A percentile compares a stretch with the other conserved stretches of the same genome.
phyloP scores from a whole-genome alignment of 2,329 filamentous ascomycete genomes.

The Cladosporium austrohemisphaericum region DNA sequence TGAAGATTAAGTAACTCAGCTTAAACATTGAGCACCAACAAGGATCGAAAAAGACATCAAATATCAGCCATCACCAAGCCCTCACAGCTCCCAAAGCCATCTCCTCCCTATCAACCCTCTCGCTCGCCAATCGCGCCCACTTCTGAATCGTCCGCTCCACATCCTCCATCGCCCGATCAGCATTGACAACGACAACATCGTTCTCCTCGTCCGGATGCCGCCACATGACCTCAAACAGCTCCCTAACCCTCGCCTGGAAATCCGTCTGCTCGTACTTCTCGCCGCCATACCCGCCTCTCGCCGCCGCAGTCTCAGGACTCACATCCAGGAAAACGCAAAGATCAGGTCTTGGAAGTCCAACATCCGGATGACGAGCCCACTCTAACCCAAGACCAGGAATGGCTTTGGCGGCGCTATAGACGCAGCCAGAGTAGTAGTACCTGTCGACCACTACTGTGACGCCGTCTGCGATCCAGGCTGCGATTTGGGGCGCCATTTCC shows the following conservation, averaged over 20 bases:
- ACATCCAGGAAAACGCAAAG: constrained; percentile 84
- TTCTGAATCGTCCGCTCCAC: constrained; percentile 42
- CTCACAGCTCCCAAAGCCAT: constrained; percentile 11
- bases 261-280: constrained; percentile 84
- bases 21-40: too few species aligned
- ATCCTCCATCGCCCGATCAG: constrained; percentile 48
- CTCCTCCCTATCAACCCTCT: constrained; percentile 15
- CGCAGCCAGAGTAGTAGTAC: constrained; percentile 91
- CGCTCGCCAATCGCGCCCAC: constrained; percentile 20
- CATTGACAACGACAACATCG: constrained; percentile 55
- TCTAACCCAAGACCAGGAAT: constrained; percentile 64
- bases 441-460: constrained; percentile 81
- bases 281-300: constrained; percentile 78
- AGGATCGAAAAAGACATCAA: too few species aligned
- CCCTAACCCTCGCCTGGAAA: constrained; percentile 76
- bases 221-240: constrained; percentile 60
- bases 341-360: constrained; percentile 83
- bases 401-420: constrained; percentile 86
- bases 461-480: constrained; percentile 55
- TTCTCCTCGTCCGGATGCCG: constrained; percentile 45
- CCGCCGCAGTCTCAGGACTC: constrained; percentile 65
- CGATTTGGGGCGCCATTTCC: constrained; percentile 57
- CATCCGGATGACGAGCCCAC: constrained; percentile 82
- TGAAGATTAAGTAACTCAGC: too few species aligned
- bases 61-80: constrained; percentile 7